phyloP scores from a whole-genome alignment of 2,329 filamentous ascomycete genomes.

The Nannizzia gypsea region DNA sequence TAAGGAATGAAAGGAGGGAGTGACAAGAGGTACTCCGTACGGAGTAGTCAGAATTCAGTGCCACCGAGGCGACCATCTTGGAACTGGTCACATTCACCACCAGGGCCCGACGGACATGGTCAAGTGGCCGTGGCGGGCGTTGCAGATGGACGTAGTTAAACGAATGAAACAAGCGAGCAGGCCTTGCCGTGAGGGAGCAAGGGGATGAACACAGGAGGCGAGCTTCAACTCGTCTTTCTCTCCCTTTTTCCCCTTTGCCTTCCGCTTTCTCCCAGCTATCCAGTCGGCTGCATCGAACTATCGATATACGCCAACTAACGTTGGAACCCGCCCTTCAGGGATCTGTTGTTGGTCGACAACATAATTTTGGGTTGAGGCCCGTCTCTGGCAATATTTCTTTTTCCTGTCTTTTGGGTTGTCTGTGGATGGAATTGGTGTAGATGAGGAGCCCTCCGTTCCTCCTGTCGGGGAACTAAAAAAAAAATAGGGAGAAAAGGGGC shows the following conservation, averaged over 20 bases:
- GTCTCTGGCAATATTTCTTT: not conserved
- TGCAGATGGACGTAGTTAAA: not conserved
- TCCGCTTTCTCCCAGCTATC: not conserved
- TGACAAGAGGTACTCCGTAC: too few species aligned
- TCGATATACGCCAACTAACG: slow-evolving; percentile 2
- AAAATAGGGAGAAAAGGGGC: slow-evolving; percentile 2
- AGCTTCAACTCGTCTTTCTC: not conserved
- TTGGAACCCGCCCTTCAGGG: not conserved
- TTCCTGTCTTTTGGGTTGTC: not conserved
- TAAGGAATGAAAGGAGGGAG: not conserved
- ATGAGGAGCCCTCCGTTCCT: not conserved
- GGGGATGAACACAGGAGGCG: not conserved
- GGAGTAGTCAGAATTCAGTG: not conserved
- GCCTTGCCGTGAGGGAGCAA: not conserved
- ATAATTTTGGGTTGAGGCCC: slow-evolving; percentile 2
- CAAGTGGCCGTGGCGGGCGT: slow-evolving; percentile 1
- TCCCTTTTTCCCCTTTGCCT: not conserved
- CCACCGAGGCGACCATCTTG: not conserved
- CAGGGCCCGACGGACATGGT: not conserved
- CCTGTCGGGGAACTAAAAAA: not conserved
- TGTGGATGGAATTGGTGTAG: not conserved
- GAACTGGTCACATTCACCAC: slow-evolving; percentile 1
- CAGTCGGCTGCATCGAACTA: slow-evolving; percentile 1
- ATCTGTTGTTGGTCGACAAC: not conserved
- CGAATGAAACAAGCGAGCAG: slow-evolving; percentile 3